phyloP scores from a whole-genome alignment of 257 asterid genomes.

The Ballota nigra region DNA sequence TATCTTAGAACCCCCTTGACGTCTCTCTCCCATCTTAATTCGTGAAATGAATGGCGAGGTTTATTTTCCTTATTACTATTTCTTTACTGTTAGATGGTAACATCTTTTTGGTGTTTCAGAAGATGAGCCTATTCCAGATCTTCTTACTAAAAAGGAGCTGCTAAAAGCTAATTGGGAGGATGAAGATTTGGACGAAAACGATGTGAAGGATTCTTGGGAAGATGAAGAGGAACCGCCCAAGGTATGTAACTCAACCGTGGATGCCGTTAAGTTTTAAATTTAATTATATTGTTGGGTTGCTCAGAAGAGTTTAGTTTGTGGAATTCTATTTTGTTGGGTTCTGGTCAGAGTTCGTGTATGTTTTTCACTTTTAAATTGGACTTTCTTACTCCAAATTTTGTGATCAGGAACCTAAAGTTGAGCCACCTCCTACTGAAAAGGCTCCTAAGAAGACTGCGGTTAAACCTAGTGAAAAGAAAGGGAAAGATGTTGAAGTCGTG shows the following conservation, averaged over 20 bases:
- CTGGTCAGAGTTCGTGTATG: not conserved
- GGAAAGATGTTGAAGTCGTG: constrained; percentile 46
- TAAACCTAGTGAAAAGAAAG: constrained; percentile 64
- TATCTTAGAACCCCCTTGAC: not conserved
- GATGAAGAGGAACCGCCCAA: constrained; percentile 80
- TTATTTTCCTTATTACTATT: not conserved
- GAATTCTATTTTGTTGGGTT: not conserved
- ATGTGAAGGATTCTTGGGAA: constrained; percentile 94
- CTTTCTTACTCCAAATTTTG: constrained; percentile 9
- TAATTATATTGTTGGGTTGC: not conserved
- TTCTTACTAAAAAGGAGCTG: constrained; percentile 47
- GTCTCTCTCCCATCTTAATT: not conserved
- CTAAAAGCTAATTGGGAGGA: constrained; percentile 73
- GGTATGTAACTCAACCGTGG: constrained; percentile 29
- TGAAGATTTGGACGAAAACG: constrained; percentile 73
- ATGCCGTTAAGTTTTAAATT: not conserved
- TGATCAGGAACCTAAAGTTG: constrained; percentile 63
- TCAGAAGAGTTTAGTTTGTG: not conserved
- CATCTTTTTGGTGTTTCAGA: constrained; percentile 43
- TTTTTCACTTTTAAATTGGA: not conserved
- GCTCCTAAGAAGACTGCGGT: constrained; percentile 55
- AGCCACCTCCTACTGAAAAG: constrained; percentile 57
- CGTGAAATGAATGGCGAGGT: not conserved
- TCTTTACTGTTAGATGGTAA: constrained; percentile 6
- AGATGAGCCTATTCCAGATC: constrained; percentile 61